Base-by-base conservation (phyloP, 2,329 filamentous ascomycete genomes). In the Claviceps lovelessii region DNA sequence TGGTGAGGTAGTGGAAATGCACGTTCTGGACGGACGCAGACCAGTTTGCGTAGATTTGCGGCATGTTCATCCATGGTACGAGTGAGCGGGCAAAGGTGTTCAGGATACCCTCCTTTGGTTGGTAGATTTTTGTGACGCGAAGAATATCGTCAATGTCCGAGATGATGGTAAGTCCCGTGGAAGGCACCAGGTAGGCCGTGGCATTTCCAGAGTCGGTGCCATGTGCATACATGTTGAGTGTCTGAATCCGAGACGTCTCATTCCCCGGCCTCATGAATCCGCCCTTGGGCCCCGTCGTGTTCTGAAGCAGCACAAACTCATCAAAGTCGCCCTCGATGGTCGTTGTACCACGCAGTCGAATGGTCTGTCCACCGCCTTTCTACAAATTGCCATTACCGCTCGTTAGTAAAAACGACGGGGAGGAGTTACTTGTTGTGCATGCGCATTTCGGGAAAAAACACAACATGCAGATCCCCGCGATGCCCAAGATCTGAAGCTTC, bases 1-100 rank as follows among this genome's bases (percentile, higher is more conserved):
- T 90, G 0, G 86, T 90, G 23, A 90, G 74, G 69, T 90, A 90
- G 70, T 90, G 86, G 72, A 90, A 90, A 66, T 90, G 86, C 58
- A 83, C 74, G 62, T 87, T 77, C 0, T 80, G 77, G 15, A 88
- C 73, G 28, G 75, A 79, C n/a, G 70, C 70, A 1, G 78, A 82
- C 85, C 86, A 90, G 63, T 88, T 87, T 59, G 82, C 79, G 65
- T 88, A 90, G 60, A 90, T 83, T 2, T 82, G 75, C 0, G 86
- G 86, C 87, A 90, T 90, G 68, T 90, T 85, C 74, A 84, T 74
- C 86, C 86, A 90, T 0, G 79, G 75, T 0, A 74, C 77, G 65
- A 87, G 90, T 0, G 83, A 74, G 4, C 80, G 77, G 0, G 86
- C 86, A 62, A 90, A 90, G 0, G 85, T 83, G 70, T 90, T 90